phyloP scores from a whole-genome alignment of 805 yeast genomes.

The Kodamaea restingae region DNA sequence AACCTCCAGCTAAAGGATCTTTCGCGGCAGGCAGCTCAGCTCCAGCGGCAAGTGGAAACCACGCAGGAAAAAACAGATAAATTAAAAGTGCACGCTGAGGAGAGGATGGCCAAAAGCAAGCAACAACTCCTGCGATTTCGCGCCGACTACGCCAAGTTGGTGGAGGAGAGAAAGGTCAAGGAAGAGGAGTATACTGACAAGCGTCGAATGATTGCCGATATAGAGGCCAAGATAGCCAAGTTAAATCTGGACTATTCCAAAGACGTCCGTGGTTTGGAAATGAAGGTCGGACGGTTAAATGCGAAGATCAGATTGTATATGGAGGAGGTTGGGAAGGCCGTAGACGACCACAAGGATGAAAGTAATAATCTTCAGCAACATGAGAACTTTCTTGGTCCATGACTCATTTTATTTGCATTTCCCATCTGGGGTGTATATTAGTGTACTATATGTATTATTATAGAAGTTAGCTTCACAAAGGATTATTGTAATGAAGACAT shows the following conservation, averaged over 20 bases:
- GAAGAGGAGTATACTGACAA: slow-evolving; percentile 48
- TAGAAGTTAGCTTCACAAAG: neutral
- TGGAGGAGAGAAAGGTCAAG: slow-evolving; percentile 44
- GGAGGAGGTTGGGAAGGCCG: slow-evolving; percentile 43
- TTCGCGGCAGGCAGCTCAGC: slow-evolving; percentile 41
- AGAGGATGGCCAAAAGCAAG: slow-evolving; percentile 41
- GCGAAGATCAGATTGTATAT: slow-evolving; percentile 53
- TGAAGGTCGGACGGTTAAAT: slow-evolving; percentile 52
- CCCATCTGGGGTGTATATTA: slow-evolving; percentile 10
- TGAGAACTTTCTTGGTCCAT: neutral
- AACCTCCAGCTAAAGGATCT: slow-evolving; percentile 37
- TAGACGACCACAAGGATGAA: neutral
- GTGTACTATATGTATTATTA: slow-evolving; percentile 10
- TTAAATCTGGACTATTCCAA: slow-evolving; percentile 42
- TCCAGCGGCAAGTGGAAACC: slow-evolving; percentile 47
- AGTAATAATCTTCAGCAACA: neutral
- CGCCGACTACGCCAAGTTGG: slow-evolving; percentile 44
- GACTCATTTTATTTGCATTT: neutral
- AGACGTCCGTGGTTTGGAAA: slow-evolving; percentile 51
- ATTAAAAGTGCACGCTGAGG: slow-evolving; percentile 40
- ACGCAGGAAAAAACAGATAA: slow-evolving; percentile 46
- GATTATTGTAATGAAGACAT: no score
- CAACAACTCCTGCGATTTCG: slow-evolving; percentile 42
- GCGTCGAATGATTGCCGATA: slow-evolving; percentile 43
- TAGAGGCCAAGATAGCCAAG: slow-evolving; percentile 39